These are phyloP conservation scores for Sarocladiaceae sp. DNA, from an alignment of 2,329 filamentous ascomycete species.

Conservation along the genomic window DNA sequence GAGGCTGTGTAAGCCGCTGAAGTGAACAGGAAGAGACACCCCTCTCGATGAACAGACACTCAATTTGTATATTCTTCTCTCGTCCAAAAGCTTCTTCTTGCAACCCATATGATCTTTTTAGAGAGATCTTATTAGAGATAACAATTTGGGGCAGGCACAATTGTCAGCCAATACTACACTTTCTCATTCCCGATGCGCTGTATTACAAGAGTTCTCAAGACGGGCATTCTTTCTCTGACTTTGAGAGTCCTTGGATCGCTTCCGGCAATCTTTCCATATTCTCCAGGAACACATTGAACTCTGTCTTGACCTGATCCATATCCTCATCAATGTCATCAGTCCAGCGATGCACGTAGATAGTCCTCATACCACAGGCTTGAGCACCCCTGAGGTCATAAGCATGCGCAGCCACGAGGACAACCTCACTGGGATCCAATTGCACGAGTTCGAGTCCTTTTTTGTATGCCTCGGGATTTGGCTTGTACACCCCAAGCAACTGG, in stretches of 20 bases:
- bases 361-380: slow-evolving; percentile 42
- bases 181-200: no score
- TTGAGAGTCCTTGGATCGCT: slow-evolving; percentile 11
- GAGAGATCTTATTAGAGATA: slow-evolving; percentile 8
- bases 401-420: slow-evolving; percentile 50
- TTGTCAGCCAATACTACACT: background rate
- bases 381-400: slow-evolving; percentile 49
- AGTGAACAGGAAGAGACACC: background rate
- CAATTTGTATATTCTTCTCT: background rate
- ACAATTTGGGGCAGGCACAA: background rate
- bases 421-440: slow-evolving; percentile 38
- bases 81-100: background rate
- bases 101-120: background rate
- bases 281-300: slow-evolving; percentile 32
- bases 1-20: slow-evolving; percentile 3
- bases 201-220: no score
- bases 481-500: slow-evolving; percentile 43
- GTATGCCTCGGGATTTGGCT: slow-evolving; percentile 45
- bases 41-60: background rate
- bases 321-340: slow-evolving; percentile 49
- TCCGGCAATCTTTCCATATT: slow-evolving; percentile 16
- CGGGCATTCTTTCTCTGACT: no score
- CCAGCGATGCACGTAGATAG: slow-evolving; percentile 47
- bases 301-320: slow-evolving; percentile 31
- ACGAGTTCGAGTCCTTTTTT: slow-evolving; percentile 39